These are phyloP conservation scores for Stellera chamaejasme DNA, from an alignment of 345 rosid genomes.

Conservation along the genomic window DNA sequence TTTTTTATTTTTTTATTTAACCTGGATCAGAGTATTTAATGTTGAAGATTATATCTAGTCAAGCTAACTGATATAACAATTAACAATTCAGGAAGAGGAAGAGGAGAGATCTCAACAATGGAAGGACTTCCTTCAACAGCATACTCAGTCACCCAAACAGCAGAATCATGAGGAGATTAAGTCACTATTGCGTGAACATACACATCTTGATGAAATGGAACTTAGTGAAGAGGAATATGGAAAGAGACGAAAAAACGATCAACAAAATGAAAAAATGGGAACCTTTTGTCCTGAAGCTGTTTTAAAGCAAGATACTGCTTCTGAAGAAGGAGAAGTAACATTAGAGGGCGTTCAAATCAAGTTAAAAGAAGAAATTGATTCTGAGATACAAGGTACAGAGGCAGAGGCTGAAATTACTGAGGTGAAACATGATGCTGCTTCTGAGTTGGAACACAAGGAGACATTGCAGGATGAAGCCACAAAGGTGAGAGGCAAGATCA, in stretches of 20 bases:
- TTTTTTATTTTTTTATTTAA: not conserved
- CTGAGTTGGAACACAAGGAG: slow-evolving; percentile 31
- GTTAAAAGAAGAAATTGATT: no score
- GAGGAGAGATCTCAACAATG: slow-evolving; percentile 69
- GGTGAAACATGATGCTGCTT: slow-evolving; percentile 16
- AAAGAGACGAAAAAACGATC: no score
- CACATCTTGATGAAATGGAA: no score
- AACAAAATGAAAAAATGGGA: not conserved
- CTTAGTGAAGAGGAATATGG: no score
- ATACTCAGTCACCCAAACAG: no score
- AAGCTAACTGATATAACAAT: slow-evolving; percentile 12
- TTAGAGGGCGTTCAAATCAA: no score
- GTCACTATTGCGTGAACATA: no score
- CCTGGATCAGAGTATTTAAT: slow-evolving; percentile 1
- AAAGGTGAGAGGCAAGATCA: slow-evolving; percentile 12
- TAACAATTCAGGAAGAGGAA: slow-evolving; percentile 71
- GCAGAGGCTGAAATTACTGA: slow-evolving; percentile 16
- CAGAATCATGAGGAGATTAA: no score
- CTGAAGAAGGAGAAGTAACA: slow-evolving; percentile 5
- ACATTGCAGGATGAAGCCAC: slow-evolving; percentile 20
- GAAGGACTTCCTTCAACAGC: slow-evolving; percentile 60
- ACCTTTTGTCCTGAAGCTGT: slow-evolving; percentile 4
- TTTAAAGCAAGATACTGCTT: slow-evolving; percentile 12
- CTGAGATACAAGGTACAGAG: slow-evolving; percentile 16
- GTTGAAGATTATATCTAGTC: slow-evolving; percentile 4